A percentile compares a stretch with the other conserved stretches of the same genome.
Conservation (phyloP, 2,329 filamentous ascomycete genomes). For the Fusarium heterosporum region DNA sequence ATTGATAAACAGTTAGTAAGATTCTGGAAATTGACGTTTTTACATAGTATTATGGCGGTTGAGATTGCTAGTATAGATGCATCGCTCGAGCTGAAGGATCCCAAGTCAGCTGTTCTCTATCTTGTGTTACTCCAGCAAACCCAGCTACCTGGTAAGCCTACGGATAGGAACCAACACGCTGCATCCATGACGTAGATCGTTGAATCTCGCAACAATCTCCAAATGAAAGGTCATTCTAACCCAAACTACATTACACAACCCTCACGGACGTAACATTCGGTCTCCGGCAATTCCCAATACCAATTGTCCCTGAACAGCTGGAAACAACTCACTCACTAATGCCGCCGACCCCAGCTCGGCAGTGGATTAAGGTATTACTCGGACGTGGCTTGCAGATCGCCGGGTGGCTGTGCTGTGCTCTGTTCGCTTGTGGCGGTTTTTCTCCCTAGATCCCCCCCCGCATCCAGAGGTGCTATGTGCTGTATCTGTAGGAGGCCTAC, state of each 20-base stretch:
- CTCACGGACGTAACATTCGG: constrained; percentile 14
- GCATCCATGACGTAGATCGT: constrained; percentile 10
- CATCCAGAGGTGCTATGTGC: background rate
- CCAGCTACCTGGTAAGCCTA: background rate
- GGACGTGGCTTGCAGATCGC: constrained; percentile 40
- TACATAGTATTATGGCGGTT: background rate
- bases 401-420: constrained; percentile 39
- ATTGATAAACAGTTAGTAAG: background rate
- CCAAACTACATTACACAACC: background rate
- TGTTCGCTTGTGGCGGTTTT: constrained; percentile 27
- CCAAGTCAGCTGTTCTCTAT: background rate
- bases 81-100: background rate
- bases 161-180: background rate
- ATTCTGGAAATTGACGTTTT: background rate
- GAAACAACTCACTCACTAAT: constrained; percentile 39
- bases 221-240: constrained; percentile 2
- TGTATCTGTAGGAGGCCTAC: constrained; percentile 34
- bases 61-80: background rate
- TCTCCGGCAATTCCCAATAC: background rate
- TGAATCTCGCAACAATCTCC: background rate
- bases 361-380: constrained; percentile 17
- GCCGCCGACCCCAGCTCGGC: constrained; percentile 31
- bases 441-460: background rate
- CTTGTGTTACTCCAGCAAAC: background rate
- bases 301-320: constrained; percentile 44